Conservation (phyloP, 1,284 basidiomycete species). For the Leccinum holopus region DNA sequence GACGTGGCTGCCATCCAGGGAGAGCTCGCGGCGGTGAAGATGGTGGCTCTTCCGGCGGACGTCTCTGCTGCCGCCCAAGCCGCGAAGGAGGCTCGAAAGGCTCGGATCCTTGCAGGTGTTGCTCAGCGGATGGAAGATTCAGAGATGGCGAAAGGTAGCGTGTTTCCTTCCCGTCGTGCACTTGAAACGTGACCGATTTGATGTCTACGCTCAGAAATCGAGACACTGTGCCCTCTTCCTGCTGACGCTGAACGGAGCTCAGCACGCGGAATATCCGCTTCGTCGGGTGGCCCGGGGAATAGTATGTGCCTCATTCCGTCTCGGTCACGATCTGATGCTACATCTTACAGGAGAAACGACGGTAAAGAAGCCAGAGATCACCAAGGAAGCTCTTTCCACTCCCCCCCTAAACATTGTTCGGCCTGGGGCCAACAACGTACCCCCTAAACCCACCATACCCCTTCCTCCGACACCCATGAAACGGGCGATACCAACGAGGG, state of each 20-base stretch:
- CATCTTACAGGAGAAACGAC: constrained; percentile 3
- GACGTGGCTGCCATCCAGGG: constrained; percentile 15
- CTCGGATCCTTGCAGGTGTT: constrained; percentile 1
- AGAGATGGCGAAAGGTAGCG: constrained; percentile 12
- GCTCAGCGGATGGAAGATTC: neutral
- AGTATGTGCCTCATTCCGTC: constrained; percentile 5
- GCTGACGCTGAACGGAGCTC: neutral
- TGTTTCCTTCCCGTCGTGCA: neutral
- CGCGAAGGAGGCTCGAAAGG: constrained; percentile 6
- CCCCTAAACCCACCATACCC: constrained; percentile 6
- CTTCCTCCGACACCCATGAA: constrained; percentile 11
- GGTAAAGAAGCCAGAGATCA: neutral
- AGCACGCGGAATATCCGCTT: neutral
- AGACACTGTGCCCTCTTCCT: neutral
- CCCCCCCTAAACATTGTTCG: constrained; percentile 1
- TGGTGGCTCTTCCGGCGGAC: neutral
- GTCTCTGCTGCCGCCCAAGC: neutral
- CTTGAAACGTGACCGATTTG: constrained; percentile 5
- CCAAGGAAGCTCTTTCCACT: constrained; percentile 2
- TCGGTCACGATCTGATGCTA: neutral
- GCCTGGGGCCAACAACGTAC: constrained; percentile 12
- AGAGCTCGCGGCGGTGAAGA: constrained; percentile 16
- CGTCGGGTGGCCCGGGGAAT: neutral
- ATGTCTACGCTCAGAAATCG: neutral
- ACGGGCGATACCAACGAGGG: constrained; percentile 3